phyloP scores from a whole-genome alignment of 2,329 filamentous ascomycete species.

The Aspergillus fischeri region DNA sequence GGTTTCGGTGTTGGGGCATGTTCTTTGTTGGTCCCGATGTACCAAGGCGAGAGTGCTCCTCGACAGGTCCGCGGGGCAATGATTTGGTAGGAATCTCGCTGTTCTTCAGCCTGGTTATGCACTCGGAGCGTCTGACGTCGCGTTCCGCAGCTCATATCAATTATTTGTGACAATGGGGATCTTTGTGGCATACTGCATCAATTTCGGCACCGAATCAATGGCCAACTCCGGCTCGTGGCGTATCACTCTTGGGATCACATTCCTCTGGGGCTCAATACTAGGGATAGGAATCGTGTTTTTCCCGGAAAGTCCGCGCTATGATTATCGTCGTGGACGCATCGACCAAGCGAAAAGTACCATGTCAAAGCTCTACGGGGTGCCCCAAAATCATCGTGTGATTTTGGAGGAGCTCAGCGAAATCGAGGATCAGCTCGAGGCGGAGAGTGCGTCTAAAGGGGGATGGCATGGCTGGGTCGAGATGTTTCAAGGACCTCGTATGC shows the following conservation, averaged over 20 bases:
- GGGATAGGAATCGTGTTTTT: conserved; percentile 52
- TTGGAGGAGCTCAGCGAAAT: conserved; percentile 55
- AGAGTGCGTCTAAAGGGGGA: conserved; percentile 30
- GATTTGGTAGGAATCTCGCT: too few species aligned
- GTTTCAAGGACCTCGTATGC: conserved; percentile 42
- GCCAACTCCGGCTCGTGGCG: conserved; percentile 43
- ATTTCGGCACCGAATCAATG: conserved; percentile 40
- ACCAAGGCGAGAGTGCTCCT: conserved; percentile 42
- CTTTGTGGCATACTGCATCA: conserved; percentile 45
- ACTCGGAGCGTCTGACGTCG: too few species aligned
- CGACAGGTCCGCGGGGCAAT: conserved; percentile 40
- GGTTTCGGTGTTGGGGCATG: conserved; percentile 43
- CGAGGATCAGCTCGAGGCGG: conserved; percentile 52
- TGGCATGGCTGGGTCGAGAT: conserved; percentile 31
- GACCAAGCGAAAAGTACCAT: conserved; percentile 51
- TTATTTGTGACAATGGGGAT: conserved; percentile 46
- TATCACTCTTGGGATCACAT: conserved; percentile 53
- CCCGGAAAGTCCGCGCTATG: conserved; percentile 55
- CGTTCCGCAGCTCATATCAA: conserved; percentile 38
- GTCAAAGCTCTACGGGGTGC: conserved; percentile 51
- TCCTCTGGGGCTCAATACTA: conserved; percentile 54
- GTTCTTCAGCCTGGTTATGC: conserved; percentile 26
- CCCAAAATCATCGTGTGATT: conserved; percentile 46
- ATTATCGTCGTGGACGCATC: conserved; percentile 53
- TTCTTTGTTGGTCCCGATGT: conserved; percentile 43